These are phyloP conservation scores for Aspergillus pseudotamarii DNA, from an alignment of 2,329 filamentous ascomycete species.

Conservation along the genomic window DNA sequence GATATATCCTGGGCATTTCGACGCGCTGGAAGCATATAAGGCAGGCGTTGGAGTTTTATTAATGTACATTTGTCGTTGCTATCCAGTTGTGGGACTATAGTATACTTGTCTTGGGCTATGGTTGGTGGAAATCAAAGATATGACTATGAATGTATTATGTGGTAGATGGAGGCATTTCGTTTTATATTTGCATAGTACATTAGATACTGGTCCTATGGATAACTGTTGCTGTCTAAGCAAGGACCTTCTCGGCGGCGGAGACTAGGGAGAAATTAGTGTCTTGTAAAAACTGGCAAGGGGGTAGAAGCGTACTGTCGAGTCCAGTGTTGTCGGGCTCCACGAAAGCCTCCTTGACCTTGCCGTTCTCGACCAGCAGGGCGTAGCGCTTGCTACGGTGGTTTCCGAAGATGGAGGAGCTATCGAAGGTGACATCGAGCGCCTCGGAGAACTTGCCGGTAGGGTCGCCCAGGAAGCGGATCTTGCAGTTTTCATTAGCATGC, in stretches of 20 bases:
- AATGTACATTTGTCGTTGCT: constrained; percentile 16
- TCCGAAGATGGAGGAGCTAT: constrained; percentile 78
- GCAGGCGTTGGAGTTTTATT: constrained; percentile 21
- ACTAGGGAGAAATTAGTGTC: constrained; percentile 36
- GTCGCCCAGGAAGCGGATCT: constrained; percentile 90
- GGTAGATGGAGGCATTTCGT: background rate
- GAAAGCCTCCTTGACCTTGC: constrained; percentile 78
- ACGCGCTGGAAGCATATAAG: constrained; percentile 18
- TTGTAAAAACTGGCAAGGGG: constrained; percentile 11
- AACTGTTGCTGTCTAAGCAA: constrained; percentile 36
- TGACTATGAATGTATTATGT: background rate
- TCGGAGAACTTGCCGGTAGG: constrained; percentile 78
- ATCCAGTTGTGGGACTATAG: constrained; percentile 10
- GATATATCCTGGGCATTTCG: constrained; percentile 18
- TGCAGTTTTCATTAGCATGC: background rate
- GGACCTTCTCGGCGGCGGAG: constrained; percentile 53
- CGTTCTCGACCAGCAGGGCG: constrained; percentile 78
- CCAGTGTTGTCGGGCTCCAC: constrained; percentile 90
- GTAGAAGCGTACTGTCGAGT: constrained; percentile 63
- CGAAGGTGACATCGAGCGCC: constrained; percentile 80
- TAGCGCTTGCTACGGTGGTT: constrained; percentile 84
- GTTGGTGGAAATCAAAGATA: constrained; percentile 11
- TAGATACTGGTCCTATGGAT: constrained; percentile 5
- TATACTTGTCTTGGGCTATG: constrained; percentile 5
- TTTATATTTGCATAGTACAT: background rate